phyloP scores from a whole-genome alignment of 2,329 filamentous ascomycete genomes.

The Ceratocystiopsis minuta region DNA sequence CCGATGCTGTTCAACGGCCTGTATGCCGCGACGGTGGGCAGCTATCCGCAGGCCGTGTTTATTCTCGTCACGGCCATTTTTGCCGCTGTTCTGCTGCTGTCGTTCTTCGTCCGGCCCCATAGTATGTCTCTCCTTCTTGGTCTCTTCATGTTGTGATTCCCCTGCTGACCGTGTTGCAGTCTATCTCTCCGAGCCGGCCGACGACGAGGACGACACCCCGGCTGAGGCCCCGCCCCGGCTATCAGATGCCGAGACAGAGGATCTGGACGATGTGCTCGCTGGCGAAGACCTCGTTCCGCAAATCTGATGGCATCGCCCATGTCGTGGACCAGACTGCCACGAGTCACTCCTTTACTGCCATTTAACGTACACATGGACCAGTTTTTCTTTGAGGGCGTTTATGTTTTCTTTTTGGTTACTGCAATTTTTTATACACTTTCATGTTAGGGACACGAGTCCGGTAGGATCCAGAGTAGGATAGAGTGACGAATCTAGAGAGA shows the following conservation, averaged over 20 bases:
- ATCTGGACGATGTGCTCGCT: slow-evolving; percentile 3
- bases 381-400: too few relatives aligned
- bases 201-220: background rate
- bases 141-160: background rate
- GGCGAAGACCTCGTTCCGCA: slow-evolving; percentile 12
- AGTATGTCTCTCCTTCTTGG: slow-evolving; percentile 33
- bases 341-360: background rate
- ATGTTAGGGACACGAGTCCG: too few relatives aligned
- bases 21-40: slow-evolving; percentile 64
- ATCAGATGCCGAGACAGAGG: background rate
- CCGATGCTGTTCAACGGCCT: slow-evolving; percentile 74
- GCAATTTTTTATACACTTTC: too few relatives aligned
- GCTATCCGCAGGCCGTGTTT: slow-evolving; percentile 68
- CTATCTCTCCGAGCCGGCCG: background rate
- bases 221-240: background rate
- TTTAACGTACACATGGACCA: too few relatives aligned
- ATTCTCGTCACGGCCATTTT: slow-evolving; percentile 54
- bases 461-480: too few relatives aligned
- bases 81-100: slow-evolving; percentile 42
- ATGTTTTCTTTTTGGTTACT: background rate
- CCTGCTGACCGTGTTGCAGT: slow-evolving; percentile 1
- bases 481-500: too few relatives aligned
- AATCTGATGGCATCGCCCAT: slow-evolving; percentile 1
- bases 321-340: background rate
- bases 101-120: slow-evolving; percentile 54